These are phyloP conservation scores for Aspergillus sclerotiicarbonarius DNA, from an alignment of 495 filamentous ascomycete species.

Conservation along the genomic window DNA sequence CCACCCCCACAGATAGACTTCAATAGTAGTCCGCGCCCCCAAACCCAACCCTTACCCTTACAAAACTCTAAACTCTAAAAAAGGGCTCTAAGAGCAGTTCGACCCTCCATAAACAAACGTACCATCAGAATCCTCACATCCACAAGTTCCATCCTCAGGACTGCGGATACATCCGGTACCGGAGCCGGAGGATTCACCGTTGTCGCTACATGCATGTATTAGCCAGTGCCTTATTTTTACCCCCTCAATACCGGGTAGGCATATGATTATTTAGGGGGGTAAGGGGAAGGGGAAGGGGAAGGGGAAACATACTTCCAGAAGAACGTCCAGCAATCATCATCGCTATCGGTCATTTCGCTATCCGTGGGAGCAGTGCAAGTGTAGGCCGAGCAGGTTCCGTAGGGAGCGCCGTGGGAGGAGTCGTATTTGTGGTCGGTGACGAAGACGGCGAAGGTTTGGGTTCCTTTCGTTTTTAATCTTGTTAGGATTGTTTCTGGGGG, in stretches of 20 bases:
- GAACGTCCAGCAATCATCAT: conserved; percentile 36
- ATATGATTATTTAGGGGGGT: background rate
- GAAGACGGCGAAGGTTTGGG: conserved; percentile 39
- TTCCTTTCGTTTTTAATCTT: conserved; percentile 4
- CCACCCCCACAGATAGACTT: no score
- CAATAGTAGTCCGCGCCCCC: no score
- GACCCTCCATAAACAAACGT: conserved; percentile 29
- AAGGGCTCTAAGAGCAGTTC: conserved; percentile 29
- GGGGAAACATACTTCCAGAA: conserved; percentile 29
- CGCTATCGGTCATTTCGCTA: conserved; percentile 20
- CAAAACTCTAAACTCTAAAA: no score
- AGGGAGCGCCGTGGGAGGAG: conserved; percentile 30
- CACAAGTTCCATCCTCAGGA: conserved; percentile 33
- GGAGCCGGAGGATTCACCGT: conserved; percentile 24
- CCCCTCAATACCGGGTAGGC: background rate
- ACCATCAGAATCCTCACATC: conserved; percentile 39
- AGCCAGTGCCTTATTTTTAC: background rate
- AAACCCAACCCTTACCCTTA: no score
- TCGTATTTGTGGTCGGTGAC: conserved; percentile 35
- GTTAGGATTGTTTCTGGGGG: background rate
- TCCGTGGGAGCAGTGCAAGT: conserved; percentile 30
- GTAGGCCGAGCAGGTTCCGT: conserved; percentile 39
- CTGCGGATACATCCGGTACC: conserved; percentile 35
- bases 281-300: background rate
- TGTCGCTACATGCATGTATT: conserved; percentile 6